Conservation (phyloP, 2,329 filamentous ascomycete species). For the Lecanicillium sp. region DNA sequence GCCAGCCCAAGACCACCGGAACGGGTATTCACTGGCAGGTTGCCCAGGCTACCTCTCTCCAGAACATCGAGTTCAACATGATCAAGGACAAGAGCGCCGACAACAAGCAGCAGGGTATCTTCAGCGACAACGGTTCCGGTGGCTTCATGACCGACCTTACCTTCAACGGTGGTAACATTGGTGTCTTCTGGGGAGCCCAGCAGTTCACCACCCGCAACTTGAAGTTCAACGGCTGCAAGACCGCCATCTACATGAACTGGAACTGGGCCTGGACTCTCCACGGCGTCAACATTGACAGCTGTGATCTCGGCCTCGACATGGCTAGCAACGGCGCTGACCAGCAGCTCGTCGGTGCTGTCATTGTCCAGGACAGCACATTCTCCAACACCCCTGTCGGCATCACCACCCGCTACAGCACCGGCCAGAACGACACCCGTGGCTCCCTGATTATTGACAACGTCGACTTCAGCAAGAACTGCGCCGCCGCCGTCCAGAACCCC, state of each 20-base stretch:
- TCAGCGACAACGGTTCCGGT: constrained; percentile 80
- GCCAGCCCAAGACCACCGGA: constrained; percentile 52
- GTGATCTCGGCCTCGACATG: constrained; percentile 74
- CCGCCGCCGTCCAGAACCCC: constrained; percentile 57
- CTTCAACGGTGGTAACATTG: constrained; percentile 76
- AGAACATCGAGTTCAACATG: constrained; percentile 81
- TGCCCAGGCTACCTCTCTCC: constrained; percentile 72
- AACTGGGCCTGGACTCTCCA: constrained; percentile 85
- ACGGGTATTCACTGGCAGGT: constrained; percentile 82
- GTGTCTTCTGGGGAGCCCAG: constrained; percentile 77
- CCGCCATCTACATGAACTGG: constrained; percentile 85
- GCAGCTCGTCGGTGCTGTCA: constrained; percentile 79
- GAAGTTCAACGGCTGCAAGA: constrained; percentile 75
- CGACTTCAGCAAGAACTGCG: constrained; percentile 65
- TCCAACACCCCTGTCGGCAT: constrained; percentile 65
- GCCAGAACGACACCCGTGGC: constrained; percentile 63
- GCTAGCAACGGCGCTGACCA: constrained; percentile 51
- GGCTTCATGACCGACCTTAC: constrained; percentile 78
- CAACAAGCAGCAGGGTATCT: constrained; percentile 71
- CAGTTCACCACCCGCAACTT: constrained; percentile 83
- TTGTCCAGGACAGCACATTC: constrained; percentile 76
- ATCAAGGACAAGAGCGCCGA: constrained; percentile 53
- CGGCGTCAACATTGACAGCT: constrained; percentile 66
- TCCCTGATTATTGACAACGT: constrained; percentile 85
- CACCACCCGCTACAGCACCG: constrained; percentile 63